Evolutionary conservation across 257 asterid genomes (phyloP), one percentile per base, ranked within the genome.

Genomic region (Ophiorrhiza pumila): DNA sequence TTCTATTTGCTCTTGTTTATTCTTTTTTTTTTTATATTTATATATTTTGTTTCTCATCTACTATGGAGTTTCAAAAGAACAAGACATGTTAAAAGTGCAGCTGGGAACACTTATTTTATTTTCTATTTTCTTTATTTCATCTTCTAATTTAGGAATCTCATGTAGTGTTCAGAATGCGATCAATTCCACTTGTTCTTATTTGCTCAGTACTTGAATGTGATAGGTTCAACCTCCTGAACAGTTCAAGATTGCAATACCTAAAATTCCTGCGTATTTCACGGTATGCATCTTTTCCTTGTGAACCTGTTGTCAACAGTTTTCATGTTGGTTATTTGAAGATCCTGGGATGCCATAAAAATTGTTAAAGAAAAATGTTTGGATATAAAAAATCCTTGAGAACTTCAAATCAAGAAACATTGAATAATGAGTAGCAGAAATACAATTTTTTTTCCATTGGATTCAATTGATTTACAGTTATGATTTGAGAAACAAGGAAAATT

Each of bases 221-320:
- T 69, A 95, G 99, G 99, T 83, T 53, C 91, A 86, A 78, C 77
- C 92, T 76, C 90, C 97, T 59, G 87, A 62, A 65, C 99, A 95
- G 82, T 95, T 95, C 88, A 87, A 86, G 86, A 90, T 95, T 78
- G 65, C 81, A 65, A 90, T 95, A 76, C 92, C 97, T 61, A 95
- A 88, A 79, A 95, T 95, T 84, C 99, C 99, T 77, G 98, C 96
- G 68, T 95, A 95, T 85, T 95, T 95, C 78, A 92, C 99, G 82
- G 99, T 95, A 88, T 76, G 88, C 47, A 69, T 59, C 56, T 52
- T 29, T 55, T 43, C 20, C 39, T 45, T 29, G 10, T 66, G 59
- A 57, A 65, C 22, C 37, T 56, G 53, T 31, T 53, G 56, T 59
- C 43, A 25, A 27, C 53, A 68, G 29, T 45, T 75, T 43, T 20